These are phyloP conservation scores for Populus euphratica DNA, from an alignment of 345 rosid genomes.

Conservation along the genomic window DNA sequence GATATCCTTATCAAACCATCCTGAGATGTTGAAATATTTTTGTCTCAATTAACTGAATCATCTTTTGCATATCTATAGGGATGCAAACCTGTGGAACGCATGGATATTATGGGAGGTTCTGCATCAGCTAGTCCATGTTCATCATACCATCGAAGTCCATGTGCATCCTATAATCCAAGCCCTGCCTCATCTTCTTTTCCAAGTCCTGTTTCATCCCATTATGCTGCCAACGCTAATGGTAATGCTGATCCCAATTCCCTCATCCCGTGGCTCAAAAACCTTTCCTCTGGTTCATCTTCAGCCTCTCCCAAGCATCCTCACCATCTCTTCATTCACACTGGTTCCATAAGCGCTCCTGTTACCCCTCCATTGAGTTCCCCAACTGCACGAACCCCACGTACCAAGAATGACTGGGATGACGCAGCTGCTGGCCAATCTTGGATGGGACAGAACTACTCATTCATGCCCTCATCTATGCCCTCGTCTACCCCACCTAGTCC, in stretches of 20 bases:
- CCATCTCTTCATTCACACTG: constrained; percentile 64
- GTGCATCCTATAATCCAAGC: constrained; percentile 80
- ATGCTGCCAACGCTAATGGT: constrained; percentile 44
- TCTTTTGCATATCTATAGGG: constrained; percentile 48
- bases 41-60: not conserved
- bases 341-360: constrained; percentile 98
- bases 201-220: constrained; percentile 76
- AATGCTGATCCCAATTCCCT: constrained; percentile 70
- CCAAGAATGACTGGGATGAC: constrained; percentile 60
- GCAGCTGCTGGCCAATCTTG: constrained; percentile 47
- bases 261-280: constrained; percentile 91
- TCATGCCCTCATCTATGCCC: constrained; percentile 42
- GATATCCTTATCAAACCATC: not conserved
- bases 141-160: constrained; percentile 75
- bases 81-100: constrained; percentile 75
- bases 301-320: constrained; percentile 69
- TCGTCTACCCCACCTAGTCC: constrained; percentile 98
- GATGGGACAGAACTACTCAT: constrained; percentile 46
- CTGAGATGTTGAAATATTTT: not conserved
- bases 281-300: constrained; percentile 85
- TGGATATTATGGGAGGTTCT: constrained; percentile 68
- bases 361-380: constrained; percentile 99
- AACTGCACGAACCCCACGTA: constrained; percentile 69
- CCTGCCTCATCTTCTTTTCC: constrained; percentile 86
- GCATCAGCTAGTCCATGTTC: constrained; percentile 76